A percentile compares a stretch with the other conserved stretches of the same genome.
Conservation (phyloP, 2,329 filamentous ascomycete genomes). For the Diplodia scrobiculata region DNA sequence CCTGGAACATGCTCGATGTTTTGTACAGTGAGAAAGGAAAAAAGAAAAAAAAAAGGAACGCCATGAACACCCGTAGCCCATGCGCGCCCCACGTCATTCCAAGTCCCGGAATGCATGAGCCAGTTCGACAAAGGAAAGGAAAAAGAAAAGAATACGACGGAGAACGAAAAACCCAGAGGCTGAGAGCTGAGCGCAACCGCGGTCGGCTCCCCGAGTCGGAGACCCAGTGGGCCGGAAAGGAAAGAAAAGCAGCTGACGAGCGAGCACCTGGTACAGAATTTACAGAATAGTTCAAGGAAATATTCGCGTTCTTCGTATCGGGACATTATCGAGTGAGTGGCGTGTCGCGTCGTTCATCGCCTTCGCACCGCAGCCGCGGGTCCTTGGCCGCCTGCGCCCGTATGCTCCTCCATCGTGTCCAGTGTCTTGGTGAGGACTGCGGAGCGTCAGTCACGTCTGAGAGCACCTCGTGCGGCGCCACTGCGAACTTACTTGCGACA, state of each 20-base stretch:
- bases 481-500: slow-evolving; percentile 66
- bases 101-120: slow-evolving; percentile 17
- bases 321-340: slow-evolving; percentile 27
- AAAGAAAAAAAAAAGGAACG: slow-evolving; percentile 14
- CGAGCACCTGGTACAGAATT: slow-evolving; percentile 17
- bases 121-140: slow-evolving; percentile 1
- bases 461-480: background rate
- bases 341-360: slow-evolving; percentile 36
- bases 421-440: slow-evolving; percentile 58
- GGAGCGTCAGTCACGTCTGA: slow-evolving; percentile 1
- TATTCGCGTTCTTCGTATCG: slow-evolving; percentile 27
- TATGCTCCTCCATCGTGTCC: slow-evolving; percentile 53
- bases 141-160: slow-evolving; percentile 10
- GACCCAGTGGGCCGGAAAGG: slow-evolving; percentile 3
- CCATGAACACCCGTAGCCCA: slow-evolving; percentile 24
- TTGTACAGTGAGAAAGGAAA: slow-evolving; percentile 18
- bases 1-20: slow-evolving; percentile 28
- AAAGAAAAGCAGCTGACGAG: slow-evolving; percentile 22
- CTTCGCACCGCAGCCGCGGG: slow-evolving; percentile 40
- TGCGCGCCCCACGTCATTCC: slow-evolving; percentile 24
- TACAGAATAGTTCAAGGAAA: slow-evolving; percentile 25
- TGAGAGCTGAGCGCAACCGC: slow-evolving; percentile 12
- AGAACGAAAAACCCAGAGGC: slow-evolving; percentile 13
- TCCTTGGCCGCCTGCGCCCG: slow-evolving; percentile 36
- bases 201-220: slow-evolving; percentile 17